Evolutionary conservation across 2,329 filamentous ascomycete genomes (phyloP), one percentile per base, ranked within the genome.

Genomic region (Calcarisporium arbuscula): DNA sequence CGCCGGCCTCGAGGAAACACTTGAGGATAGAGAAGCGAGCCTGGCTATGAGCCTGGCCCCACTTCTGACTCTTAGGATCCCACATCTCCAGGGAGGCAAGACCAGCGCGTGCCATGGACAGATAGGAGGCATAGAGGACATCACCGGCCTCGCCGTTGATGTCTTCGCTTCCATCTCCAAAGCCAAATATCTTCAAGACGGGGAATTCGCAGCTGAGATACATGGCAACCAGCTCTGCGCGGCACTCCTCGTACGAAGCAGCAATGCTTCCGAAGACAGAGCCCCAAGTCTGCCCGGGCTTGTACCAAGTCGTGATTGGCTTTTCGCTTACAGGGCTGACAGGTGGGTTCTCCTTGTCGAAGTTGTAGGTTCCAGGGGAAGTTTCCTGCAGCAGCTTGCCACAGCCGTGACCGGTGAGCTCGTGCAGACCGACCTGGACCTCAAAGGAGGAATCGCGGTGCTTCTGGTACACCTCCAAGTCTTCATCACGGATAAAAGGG

Each of bases 331-430:
- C 61, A 1, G 89, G 90, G 51, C 79, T 94, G 33, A 86, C 64
- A 1, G 90, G 90, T 7, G 85, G 88, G 53, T 86, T 85, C 41
- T 79, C 66, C 39, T 79, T 67, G 54, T 96, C 85, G 53, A 96
- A 96, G 67, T 96, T 96, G 69, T 77, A 95, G 28, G 75, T 68
- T 9, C 87, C 88, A 1, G 82, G 73, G 3, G 80, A 72, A 0
- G 85, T 95, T 59, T 96, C 90, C 60, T 95, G 88, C 1, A 96
- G 73, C 9, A 96, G 72, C 62, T 95, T 96, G 30, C 90, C 90
- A 39, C 89, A 95, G 19, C 90, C 90, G 49, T 95, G 90, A 65
- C 63, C 72, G 52, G 65, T 78, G 33, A 95, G 77, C 57, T 95
- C 89, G 60, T 96, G 90, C 15, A 96, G 80, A 17, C 89, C 90